Evolutionary conservation across 192 early-diverging fungal species (phyloP).

Genomic region (Funneliformis mosseae): DNA sequence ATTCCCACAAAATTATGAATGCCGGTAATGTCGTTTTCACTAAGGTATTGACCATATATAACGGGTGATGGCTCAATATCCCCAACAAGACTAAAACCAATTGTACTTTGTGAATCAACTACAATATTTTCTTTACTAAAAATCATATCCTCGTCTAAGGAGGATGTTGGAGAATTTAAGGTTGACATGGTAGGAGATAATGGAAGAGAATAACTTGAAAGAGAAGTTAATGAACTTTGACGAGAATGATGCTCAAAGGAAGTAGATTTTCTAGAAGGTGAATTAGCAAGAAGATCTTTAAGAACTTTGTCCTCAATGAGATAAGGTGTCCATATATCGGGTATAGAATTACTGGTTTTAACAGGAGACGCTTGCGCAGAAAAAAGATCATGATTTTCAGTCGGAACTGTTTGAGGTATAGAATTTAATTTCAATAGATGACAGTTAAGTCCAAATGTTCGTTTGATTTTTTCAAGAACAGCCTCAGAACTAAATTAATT

Average conservation of each 20-base stretch:
- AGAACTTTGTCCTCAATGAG: constrained; percentile 37
- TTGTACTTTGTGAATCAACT: constrained; percentile 39
- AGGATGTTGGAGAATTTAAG: constrained; percentile 39
- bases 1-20: constrained; percentile 55
- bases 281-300: constrained; percentile 31
- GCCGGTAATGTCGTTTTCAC: constrained; percentile 53
- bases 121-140: constrained; percentile 42
- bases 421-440: constrained; percentile 67
- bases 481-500: constrained; percentile 54
- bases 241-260: constrained; percentile 35
- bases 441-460: constrained; percentile 64
- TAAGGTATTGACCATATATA: constrained; percentile 57
- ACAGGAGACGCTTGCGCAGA: not conserved
- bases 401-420: constrained; percentile 34
- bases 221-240: constrained; percentile 37
- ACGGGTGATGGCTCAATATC: constrained; percentile 36
- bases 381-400: constrained; percentile 33
- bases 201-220: constrained; percentile 17
- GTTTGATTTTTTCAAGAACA: constrained; percentile 64
- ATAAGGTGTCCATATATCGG: constrained; percentile 51
- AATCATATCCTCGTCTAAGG: constrained; percentile 37
- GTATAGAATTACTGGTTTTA: not conserved
- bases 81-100: constrained; percentile 33
- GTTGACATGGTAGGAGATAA: constrained; percentile 41
- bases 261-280: constrained; percentile 24